Conservation (phyloP, 768 basidiomycete genomes). For the Russula brevipes region DNA sequence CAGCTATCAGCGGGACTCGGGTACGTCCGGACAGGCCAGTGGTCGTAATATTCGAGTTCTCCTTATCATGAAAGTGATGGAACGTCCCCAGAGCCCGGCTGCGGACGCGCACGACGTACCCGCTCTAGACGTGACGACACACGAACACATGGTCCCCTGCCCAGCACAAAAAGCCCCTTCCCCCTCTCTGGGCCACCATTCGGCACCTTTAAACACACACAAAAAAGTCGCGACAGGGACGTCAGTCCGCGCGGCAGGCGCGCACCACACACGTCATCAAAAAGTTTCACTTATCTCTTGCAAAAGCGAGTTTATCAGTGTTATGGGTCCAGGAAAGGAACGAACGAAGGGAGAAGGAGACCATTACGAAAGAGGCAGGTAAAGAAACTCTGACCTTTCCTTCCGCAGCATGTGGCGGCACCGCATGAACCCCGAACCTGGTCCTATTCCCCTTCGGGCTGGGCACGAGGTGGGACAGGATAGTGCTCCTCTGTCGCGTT, state of each 20-base stretch:
- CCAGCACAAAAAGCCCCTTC: too few relatives aligned
- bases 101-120: not conserved
- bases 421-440: not conserved
- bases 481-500: not conserved
- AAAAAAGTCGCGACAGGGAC: not conserved
- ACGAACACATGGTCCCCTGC: not conserved
- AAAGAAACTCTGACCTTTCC: slow-evolving; percentile 1
- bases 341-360: not conserved
- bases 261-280: slow-evolving; percentile 4
- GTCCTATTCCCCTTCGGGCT: not conserved
- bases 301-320: not conserved
- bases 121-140: slow-evolving; percentile 9
- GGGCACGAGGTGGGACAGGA: not conserved
- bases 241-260: not conserved
- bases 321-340: slow-evolving; percentile 8
- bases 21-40: slow-evolving; percentile 1
- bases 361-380: slow-evolving; percentile 5
- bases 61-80: slow-evolving; percentile 1
- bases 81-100: not conserved
- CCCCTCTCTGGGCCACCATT: not conserved
- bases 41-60: not conserved
- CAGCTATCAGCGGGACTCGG: not conserved
- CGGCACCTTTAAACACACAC: not conserved
- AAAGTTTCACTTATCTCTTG: slow-evolving; percentile 1
- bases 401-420: not conserved